Evolutionary conservation across 257 asterid species (phyloP).

Genomic region (Gentiana straminea): DNA sequence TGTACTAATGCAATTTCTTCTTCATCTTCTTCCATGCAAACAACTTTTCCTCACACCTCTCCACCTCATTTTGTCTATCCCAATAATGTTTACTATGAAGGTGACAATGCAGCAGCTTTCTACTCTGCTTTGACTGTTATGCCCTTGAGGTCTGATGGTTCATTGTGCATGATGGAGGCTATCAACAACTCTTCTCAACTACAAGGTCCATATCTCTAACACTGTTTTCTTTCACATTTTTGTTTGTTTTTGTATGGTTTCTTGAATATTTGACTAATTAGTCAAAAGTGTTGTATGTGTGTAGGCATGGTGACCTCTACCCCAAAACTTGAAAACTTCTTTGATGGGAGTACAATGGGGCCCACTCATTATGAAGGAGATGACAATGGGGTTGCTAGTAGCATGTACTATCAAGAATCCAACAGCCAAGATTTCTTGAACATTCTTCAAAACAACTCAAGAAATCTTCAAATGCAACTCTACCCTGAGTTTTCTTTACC

Average conservation of each 20-base stretch:
- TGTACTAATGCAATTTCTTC: conserved; percentile 25
- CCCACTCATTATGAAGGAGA: conserved; percentile 47
- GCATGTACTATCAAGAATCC: conserved; percentile 49
- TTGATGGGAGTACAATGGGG: conserved; percentile 64
- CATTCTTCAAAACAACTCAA: conserved; percentile 28
- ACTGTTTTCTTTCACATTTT: not conserved
- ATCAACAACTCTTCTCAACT: conserved; percentile 66
- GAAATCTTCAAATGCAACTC: conserved; percentile 26
- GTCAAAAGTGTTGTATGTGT: conserved; percentile 8
- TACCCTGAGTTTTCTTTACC: conserved; percentile 36
- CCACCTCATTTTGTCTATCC: conserved; percentile 35
- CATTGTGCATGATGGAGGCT: conserved; percentile 75
- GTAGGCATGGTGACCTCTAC: conserved; percentile 42
- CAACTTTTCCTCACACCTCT: conserved; percentile 25
- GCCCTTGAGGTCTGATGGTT: conserved; percentile 95
- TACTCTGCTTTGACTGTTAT: conserved; percentile 53
- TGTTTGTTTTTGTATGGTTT: conserved; percentile 2
- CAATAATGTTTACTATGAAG: conserved; percentile 46
- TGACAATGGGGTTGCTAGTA: conserved; percentile 53
- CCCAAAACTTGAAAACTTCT: conserved; percentile 82
- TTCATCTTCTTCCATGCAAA: not conserved
- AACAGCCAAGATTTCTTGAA: conserved; percentile 35
- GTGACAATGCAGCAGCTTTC: conserved; percentile 34
- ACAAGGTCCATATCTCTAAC: conserved; percentile 41
- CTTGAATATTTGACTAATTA: conserved; percentile 4